Evolutionary conservation across 1,284 basidiomycete species (phyloP), one percentile per base, ranked within the genome.

Genomic region (Volvariella volvacea): DNA sequence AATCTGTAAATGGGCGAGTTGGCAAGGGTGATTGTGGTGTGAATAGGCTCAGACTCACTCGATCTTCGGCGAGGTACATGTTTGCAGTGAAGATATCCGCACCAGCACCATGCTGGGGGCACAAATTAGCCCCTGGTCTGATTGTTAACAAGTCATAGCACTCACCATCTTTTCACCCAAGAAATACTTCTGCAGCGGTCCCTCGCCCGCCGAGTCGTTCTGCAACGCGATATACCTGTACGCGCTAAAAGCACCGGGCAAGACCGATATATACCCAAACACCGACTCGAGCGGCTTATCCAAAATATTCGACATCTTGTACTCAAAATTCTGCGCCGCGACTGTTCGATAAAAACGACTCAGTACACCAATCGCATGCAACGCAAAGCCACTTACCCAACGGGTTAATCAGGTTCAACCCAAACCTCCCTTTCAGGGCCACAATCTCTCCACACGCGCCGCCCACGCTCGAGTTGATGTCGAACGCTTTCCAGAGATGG

Each of bases 381-480:
- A 25, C 39, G 21, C 53, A 51, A 58, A 43, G 58, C 56, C 12
- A 70, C 74, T 55, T 59, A 59, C 81, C 81, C 0, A 93, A 70
- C 0, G 92, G 92, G 57, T 90, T 96, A 53, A 90, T 58, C 46
- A 92, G 70, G 59, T 88, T 86, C 58, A 67, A 66, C 39, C 83
- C 85, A 55, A 75, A 88, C 64, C 82, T 87, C 38, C 91, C 92
- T 65, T 93, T 94, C 50, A 92, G 70, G 1, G 92, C 91, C 20
- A 94, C 90, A 44, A 96, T 95, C 68, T 96, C 93, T n/a, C 93
- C 93, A 58, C 92, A 96, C 3, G 95, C 94, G 21, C 95, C 94
- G 0, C 92, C 94, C 25, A 96, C 91, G 52, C 95, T 94, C 21
- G 87, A 89, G 65, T 96, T 93, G 65, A 93, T 87, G 60, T 97